These are phyloP conservation scores for Symbiodinium natans DNA, from an alignment of 73 alveolate species.

Conservation along the genomic window DNA sequence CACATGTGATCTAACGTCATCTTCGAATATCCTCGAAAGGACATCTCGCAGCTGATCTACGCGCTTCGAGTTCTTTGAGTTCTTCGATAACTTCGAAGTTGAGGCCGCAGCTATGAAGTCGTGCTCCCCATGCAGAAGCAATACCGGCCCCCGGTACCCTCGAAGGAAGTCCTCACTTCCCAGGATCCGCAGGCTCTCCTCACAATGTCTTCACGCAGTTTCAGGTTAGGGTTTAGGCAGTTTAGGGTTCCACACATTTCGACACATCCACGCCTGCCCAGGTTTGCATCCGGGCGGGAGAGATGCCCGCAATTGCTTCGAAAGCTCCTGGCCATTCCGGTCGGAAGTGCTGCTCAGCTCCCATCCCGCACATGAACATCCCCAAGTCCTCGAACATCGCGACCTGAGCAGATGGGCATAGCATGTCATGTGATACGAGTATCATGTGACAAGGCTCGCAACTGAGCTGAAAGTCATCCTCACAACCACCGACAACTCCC, in stretches of 20 bases:
- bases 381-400: not conserved
- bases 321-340: conserved; percentile 11
- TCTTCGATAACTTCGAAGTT: too few species aligned
- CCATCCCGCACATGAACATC: too few species aligned
- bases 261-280: not conserved
- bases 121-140: conserved; percentile 18
- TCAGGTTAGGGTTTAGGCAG: too few species aligned
- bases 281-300: not conserved
- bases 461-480: not conserved
- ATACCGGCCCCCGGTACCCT: conserved; percentile 19
- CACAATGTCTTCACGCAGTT: too few species aligned
- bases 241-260: conserved; percentile 18
- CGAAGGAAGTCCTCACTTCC: conserved; percentile 35
- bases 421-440: too few species aligned
- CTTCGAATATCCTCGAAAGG: too few species aligned
- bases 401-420: not conserved
- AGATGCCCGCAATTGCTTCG: not conserved
- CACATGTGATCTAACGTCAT: not conserved
- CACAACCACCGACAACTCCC: not conserved
- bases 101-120: not conserved
- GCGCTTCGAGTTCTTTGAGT: too few species aligned
- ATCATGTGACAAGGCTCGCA: not conserved
- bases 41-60: too few species aligned
- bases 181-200: not conserved
- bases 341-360: not conserved